Conservation (phyloP, 371 early-diverging fungal genomes). For the Fennellomyces sp. region DNA sequence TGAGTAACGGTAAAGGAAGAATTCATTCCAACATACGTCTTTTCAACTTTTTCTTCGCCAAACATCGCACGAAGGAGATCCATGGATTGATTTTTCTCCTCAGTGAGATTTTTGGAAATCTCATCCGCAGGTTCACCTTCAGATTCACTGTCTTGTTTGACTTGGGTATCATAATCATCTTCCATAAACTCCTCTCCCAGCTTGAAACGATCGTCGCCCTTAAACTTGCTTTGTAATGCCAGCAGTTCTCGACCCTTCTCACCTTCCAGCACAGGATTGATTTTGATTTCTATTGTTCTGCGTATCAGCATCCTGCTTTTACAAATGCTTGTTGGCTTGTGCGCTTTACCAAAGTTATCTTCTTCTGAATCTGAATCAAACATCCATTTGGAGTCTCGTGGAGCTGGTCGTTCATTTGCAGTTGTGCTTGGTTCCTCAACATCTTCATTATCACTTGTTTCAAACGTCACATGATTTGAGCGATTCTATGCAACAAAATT, state of each 20-base stretch:
- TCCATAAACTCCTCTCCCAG: constrained; percentile 61
- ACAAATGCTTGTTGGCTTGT: too few relatives aligned
- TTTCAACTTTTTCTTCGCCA: constrained; percentile 47
- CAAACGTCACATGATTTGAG: constrained; percentile 29
- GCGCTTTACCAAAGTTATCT: constrained; percentile 20
- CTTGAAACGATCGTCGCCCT: constrained; percentile 65
- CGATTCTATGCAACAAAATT: constrained; percentile 5
- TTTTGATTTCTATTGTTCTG: constrained; percentile 33
- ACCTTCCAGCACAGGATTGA: constrained; percentile 63
- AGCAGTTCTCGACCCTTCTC: constrained; percentile 57
- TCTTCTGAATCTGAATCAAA: constrained; percentile 55
- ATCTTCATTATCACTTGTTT: constrained; percentile 23
- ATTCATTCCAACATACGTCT: constrained; percentile 26
- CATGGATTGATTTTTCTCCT: constrained; percentile 50
- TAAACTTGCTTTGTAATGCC: constrained; percentile 54
- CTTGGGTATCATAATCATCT: constrained; percentile 33
- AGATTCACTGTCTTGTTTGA: constrained; percentile 19
- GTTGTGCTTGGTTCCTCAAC: constrained; percentile 13
- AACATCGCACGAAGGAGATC: constrained; percentile 62
- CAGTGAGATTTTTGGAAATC: constrained; percentile 35
- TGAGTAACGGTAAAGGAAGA: not conserved
- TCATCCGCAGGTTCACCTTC: constrained; percentile 1
- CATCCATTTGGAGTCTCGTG: constrained; percentile 51
- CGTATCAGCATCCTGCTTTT: not conserved
- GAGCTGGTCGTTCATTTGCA: constrained; percentile 21